Percentiles rank a stretch among this genome's conserved stretches.
phyloP scores from a whole-genome alignment of 805 yeast species.

The Metschnikowia kunwiensis region DNA sequence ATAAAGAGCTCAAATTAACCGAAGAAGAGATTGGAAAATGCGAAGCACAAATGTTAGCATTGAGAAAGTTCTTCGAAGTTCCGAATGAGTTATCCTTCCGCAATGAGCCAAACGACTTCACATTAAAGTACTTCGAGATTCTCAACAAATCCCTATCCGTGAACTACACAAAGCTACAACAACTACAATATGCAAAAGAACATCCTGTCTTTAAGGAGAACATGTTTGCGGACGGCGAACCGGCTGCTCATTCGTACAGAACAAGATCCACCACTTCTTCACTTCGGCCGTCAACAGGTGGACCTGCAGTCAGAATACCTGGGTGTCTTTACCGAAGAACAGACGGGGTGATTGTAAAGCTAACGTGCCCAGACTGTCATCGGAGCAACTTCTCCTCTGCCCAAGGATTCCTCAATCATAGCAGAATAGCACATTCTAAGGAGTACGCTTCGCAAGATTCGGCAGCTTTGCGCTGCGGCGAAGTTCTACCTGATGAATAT shows the following conservation, averaged over 20 bases:
- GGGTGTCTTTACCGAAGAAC: constrained; percentile 62
- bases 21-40: constrained; percentile 55
- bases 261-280: constrained; percentile 52
- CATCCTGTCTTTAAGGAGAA: constrained; percentile 15
- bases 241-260: constrained; percentile 33
- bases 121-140: constrained; percentile 39
- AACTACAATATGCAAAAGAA: constrained; percentile 14
- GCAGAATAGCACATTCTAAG: constrained; percentile 68
- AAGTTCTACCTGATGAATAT: constrained; percentile 48
- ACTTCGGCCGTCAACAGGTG: constrained; percentile 45
- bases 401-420: constrained; percentile 77
- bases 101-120: constrained; percentile 45
- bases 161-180: constrained; percentile 29
- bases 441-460: constrained; percentile 70
- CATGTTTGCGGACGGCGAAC: constrained; percentile 12
- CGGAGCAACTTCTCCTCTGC: constrained; percentile 72
- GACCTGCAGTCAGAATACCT: constrained; percentile 21
- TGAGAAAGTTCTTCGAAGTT: constrained; percentile 45
- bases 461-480: constrained; percentile 69
- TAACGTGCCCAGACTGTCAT: constrained; percentile 66
- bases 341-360: constrained; percentile 66
- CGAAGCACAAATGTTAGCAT: constrained; percentile 53
- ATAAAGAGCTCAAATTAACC: constrained; percentile 50
- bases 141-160: constrained; percentile 33
- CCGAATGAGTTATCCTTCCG: constrained; percentile 38